Base-by-base conservation (phyloP, 164 flowering plant species). In the Macadamia integrifolia region DNA sequence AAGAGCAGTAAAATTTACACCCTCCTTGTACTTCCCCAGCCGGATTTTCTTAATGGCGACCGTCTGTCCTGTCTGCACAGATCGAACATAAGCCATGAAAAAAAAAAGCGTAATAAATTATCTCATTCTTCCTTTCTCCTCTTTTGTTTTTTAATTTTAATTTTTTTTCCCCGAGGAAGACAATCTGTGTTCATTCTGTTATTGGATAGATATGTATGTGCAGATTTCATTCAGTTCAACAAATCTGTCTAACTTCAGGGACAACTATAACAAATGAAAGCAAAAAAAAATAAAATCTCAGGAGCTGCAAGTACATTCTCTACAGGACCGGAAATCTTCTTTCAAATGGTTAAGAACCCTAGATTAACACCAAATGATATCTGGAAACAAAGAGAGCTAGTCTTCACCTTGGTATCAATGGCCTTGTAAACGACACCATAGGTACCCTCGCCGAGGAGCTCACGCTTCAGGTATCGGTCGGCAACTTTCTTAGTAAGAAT, bases 41-140 rank as follows among this genome's bases (percentile, higher is more conserved):
- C 98, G 86, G 78, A 94, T 94, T 75, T 90, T 94, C 88, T 94
- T 94, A 31, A 94, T 90, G 1, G 99, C 99, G 61, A 94, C 99
- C 7, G 80, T 80, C 64, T 87, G 85, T 64, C 87, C 89, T 0
- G 94, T 87, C 99, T 94, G 86, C 80, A 80, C 56, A 73, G 62
- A 56, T n/a, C 72, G 64, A 61, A 62, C 15, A 62, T 10, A 23
- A 44, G 46, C 48, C 32, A 8, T 11, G n/a, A 66, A 29, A 66
- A 29, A 13, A 53, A 17, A 35, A 53, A 53, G 18, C 57, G 6
- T 2, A 35, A 35, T 35, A 35, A 35, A 35, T 35, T 2, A 2
- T 35, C 40, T 35, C 40, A 35, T 35, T 35, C 40, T 35, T 35
- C 40, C 40, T 35, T 5, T 35, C 18, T 11, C 57, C 57, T 53